Conservation (phyloP, 306 rosid species). For the Dalbergia cultrata region DNA sequence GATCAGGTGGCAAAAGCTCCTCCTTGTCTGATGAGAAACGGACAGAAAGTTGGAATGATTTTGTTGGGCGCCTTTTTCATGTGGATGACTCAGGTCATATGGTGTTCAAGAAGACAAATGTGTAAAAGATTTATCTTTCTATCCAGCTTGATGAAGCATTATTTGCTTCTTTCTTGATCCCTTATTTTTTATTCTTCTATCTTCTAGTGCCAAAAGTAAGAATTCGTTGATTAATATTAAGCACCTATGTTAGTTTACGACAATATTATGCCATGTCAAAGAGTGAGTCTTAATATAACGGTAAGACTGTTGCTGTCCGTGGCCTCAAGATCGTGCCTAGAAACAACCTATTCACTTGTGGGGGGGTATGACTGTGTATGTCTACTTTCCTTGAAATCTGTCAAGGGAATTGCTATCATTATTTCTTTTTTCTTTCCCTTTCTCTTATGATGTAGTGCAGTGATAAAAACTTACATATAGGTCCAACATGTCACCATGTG, state of each 20-base stretch:
- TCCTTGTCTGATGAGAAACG: constrained; percentile 44
- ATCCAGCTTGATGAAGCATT: constrained; percentile 37
- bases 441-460: no score
- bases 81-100: constrained; percentile 80
- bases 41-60: constrained; percentile 78
- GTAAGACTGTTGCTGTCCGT: no score
- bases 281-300: no score
- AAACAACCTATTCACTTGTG: no score
- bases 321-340: no score
- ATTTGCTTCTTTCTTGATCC: constrained; percentile 10
- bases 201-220: constrained; percentile 29
- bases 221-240: constrained; percentile 49
- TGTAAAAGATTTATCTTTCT: not conserved
- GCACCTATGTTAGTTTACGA: not conserved
- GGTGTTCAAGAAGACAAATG: constrained; percentile 70
- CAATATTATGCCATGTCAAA: not conserved
- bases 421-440: no score
- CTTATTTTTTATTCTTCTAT: not conserved
- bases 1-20: constrained; percentile 47
- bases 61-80: constrained; percentile 74
- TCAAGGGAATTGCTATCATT: no score
- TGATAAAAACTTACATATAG: no score
- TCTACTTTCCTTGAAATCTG: no score
- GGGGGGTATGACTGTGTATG: no score
- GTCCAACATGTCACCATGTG: no score